Evolutionary conservation across 768 basidiomycete species (phyloP).

Genomic region (Cystobasidium ongulense): DNA sequence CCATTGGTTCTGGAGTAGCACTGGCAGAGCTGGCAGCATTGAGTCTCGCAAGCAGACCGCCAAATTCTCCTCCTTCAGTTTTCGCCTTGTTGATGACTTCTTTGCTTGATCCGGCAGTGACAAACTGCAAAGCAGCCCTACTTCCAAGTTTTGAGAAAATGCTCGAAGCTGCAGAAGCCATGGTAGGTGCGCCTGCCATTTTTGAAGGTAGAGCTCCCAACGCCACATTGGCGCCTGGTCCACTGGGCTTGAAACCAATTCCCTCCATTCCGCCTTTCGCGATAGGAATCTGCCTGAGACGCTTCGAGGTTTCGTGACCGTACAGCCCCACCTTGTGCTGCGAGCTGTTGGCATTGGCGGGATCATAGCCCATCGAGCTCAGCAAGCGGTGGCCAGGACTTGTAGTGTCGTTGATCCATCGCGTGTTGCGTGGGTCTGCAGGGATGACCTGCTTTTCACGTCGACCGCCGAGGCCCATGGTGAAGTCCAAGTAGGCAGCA

Average conservation of each 20-base stretch:
- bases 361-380: constrained; percentile 40
- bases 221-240: constrained; percentile 29
- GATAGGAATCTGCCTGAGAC: constrained; percentile 38
- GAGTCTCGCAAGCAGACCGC: constrained; percentile 36
- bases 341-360: constrained; percentile 29
- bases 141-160: constrained; percentile 23
- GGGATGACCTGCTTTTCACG: constrained; percentile 27
- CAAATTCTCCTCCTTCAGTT: constrained; percentile 39
- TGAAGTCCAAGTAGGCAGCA: neutral
- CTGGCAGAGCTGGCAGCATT: constrained; percentile 34
- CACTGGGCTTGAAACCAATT: constrained; percentile 37
- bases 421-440: constrained; percentile 28
- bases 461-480: constrained; percentile 29
- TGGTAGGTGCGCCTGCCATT: neutral
- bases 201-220: constrained; percentile 18
- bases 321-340: constrained; percentile 32
- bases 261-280: constrained; percentile 39
- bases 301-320: constrained; percentile 34
- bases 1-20: constrained; percentile 25
- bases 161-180: constrained; percentile 31
- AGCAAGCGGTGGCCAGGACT: constrained; percentile 39
- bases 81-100: constrained; percentile 27
- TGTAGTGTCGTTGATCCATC: constrained; percentile 34
- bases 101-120: constrained; percentile 27
- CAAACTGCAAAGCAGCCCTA: constrained; percentile 27